Conservation (phyloP, 2,329 filamentous ascomycete species). For the Dactylellina haptotyla region DNA sequence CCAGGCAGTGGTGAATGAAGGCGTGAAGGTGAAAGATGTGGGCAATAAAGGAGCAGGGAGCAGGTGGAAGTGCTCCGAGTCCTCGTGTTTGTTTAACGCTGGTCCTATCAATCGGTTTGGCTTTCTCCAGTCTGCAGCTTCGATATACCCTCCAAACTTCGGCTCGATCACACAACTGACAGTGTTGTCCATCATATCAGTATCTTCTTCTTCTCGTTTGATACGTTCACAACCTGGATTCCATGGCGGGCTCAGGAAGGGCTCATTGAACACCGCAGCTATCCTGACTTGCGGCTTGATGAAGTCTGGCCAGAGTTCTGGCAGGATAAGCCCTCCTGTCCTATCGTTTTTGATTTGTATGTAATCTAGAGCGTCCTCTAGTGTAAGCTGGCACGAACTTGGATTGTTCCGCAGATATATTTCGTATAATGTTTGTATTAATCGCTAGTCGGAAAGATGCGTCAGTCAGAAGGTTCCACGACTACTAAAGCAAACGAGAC, state of each 20-base stretch:
- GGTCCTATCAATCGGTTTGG: constrained; percentile 26
- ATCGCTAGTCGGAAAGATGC: constrained; percentile 35
- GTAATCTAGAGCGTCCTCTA: constrained; percentile 28
- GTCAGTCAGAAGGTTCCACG: constrained; percentile 44
- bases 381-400: constrained; percentile 10
- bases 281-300: constrained; percentile 46
- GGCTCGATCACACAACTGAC: constrained; percentile 22
- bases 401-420: constrained; percentile 45
- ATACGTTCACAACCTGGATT: neutral
- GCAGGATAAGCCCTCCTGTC: constrained; percentile 36
- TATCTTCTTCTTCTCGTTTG: constrained; percentile 33
- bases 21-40: constrained; percentile 24
- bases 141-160: constrained; percentile 38
- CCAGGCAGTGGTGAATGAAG: constrained; percentile 3
- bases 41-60: constrained; percentile 16
- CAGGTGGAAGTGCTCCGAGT: constrained; percentile 13
- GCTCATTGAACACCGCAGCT: constrained; percentile 32
- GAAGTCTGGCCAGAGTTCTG: constrained; percentile 46
- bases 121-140: constrained; percentile 33
- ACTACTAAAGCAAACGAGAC: constrained; percentile 27
- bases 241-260: constrained; percentile 34
- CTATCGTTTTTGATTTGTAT: constrained; percentile 43
- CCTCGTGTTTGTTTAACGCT: constrained; percentile 17
- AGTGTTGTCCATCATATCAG: constrained; percentile 46
- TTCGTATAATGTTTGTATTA: constrained; percentile 49